Percentiles rank a stretch among this genome's conserved stretches.
These are phyloP conservation scores for Mortierella sp. DNA, from an alignment of 371 early-diverging fungal species.

Conservation along the genomic window DNA sequence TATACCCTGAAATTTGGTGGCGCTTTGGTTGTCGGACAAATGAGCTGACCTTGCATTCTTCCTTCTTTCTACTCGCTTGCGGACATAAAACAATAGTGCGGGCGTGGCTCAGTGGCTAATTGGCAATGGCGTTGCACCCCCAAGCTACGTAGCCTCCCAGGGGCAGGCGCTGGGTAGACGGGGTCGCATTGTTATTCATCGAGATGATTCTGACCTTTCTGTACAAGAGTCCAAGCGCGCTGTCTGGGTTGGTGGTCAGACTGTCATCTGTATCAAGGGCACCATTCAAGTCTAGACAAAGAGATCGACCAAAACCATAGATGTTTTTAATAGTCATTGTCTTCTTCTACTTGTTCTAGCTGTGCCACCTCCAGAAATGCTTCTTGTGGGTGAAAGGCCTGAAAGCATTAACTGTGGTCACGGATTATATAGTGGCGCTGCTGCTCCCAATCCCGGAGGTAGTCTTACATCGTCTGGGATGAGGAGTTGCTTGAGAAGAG, in stretches of 20 bases:
- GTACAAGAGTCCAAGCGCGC: constrained; percentile 12
- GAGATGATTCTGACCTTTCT: constrained; percentile 32
- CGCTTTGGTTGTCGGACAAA: neutral
- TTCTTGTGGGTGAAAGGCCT: no score
- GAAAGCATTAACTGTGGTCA: no score
- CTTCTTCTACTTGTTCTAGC: no score
- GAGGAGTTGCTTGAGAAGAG: no score
- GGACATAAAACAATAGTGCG: constrained; percentile 15
- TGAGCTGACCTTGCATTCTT: neutral
- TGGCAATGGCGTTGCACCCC: constrained; percentile 25
- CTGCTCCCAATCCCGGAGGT: no score
- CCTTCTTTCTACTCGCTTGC: neutral
- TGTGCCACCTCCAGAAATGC: no score
- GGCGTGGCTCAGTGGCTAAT: constrained; percentile 47
- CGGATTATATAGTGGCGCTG: no score
- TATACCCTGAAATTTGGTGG: neutral
- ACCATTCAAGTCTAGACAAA: constrained; percentile 22
- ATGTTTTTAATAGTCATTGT: no score
- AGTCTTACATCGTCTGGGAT: no score
- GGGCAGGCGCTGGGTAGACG: constrained; percentile 35
- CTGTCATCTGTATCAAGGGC: constrained; percentile 29
- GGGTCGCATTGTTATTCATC: constrained; percentile 24
- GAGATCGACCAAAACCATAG: no score
- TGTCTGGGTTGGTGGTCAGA: constrained; percentile 38
- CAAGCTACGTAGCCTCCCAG: constrained; percentile 35